Base-by-base conservation (phyloP, 768 basidiomycete genomes). In the Sporobolomyces pararoseus region DNA sequence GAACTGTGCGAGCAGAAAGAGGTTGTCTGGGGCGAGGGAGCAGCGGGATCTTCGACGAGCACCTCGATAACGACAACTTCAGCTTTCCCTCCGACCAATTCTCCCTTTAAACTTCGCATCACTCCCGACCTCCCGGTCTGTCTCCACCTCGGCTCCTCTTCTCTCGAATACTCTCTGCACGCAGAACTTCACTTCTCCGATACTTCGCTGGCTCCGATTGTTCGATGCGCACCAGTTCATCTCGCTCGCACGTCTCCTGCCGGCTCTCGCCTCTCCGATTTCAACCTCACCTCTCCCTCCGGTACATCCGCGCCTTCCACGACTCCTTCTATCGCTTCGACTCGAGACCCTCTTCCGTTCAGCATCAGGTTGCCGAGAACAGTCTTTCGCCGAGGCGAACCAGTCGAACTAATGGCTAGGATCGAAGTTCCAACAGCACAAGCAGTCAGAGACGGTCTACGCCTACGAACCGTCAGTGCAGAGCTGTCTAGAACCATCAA, bases 91-190 rank as follows among this genome's bases (percentile, higher is more conserved):
- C 87, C 88, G 7, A 83, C 86, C 3, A 84, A 84, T 27, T 84
- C 88, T 69, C 86, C 88, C n/a, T 94, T 93, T 79, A 85, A 89
- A 44, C 86, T 94, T 69, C 89, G 89, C 16, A 83, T 94, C 61
- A 85, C 83, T 67, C 80, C 84, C 49, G 91, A 94, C 79, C 86
- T 89, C 9, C 91, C 91, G 0, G 89, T 92, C 78, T 89, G 89
- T 47, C 82, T 92, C 35, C 86, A 87, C 75, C 89, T 90, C 6
- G 82, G 86, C 21, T 84, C 85, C 71, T 92, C 91, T 3, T 85
- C 86, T 1, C 82, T 94, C 62, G 83, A 83, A 19, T 88, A 94
- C 78, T 82, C 83, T 21, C 81, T 94, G 52, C 86, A 84, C 17
- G 91, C 88, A 39, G 85, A 83, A 1, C 80, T 94, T 29, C 82